These are phyloP conservation scores for Leccinellum luteum DNA, from an alignment of 768 basidiomycete species.

Conservation along the genomic window DNA sequence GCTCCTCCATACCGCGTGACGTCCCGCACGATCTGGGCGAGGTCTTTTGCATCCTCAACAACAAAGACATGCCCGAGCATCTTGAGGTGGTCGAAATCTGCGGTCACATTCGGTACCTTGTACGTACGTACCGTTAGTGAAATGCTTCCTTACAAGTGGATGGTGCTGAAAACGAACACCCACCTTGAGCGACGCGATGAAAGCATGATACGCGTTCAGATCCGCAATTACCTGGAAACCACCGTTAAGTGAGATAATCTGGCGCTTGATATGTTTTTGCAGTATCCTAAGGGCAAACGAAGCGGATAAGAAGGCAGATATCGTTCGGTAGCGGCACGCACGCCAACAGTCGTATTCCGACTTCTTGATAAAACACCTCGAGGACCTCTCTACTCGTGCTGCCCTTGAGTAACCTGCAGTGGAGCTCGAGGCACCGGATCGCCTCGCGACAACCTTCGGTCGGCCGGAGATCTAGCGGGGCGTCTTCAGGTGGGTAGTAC, in stretches of 20 bases:
- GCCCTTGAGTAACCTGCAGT: constrained; percentile 88
- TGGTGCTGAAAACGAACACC: background rate
- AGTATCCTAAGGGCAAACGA: constrained; percentile 54
- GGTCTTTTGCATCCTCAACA: constrained; percentile 92
- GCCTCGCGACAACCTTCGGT: constrained; percentile 88
- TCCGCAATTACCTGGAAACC: constrained; percentile 97
- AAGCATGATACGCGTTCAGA: constrained; percentile 88
- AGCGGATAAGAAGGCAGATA: background rate
- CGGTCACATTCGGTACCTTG: constrained; percentile 73
- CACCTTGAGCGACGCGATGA: constrained; percentile 84
- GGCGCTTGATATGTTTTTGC: constrained; percentile 94
- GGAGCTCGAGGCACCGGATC: constrained; percentile 83
- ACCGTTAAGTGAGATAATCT: constrained; percentile 92
- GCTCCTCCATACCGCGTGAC: constrained; percentile 95
- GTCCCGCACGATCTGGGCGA: constrained; percentile 94
- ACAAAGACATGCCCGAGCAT: constrained; percentile 98
- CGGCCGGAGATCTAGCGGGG: constrained; percentile 76
- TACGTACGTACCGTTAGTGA: background rate
- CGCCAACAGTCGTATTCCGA: constrained; percentile 86
- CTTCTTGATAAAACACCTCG: constrained; percentile 97
- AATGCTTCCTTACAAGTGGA: too few relatives aligned
- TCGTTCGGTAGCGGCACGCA: constrained; percentile 35
- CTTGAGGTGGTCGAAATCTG: constrained; percentile 91
- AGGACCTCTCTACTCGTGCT: constrained; percentile 95
- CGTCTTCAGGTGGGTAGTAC: constrained; percentile 86